These are phyloP conservation scores for Magnaporthiopsis incrustans DNA, from an alignment of 2,329 filamentous ascomycete species.

Conservation along the genomic window DNA sequence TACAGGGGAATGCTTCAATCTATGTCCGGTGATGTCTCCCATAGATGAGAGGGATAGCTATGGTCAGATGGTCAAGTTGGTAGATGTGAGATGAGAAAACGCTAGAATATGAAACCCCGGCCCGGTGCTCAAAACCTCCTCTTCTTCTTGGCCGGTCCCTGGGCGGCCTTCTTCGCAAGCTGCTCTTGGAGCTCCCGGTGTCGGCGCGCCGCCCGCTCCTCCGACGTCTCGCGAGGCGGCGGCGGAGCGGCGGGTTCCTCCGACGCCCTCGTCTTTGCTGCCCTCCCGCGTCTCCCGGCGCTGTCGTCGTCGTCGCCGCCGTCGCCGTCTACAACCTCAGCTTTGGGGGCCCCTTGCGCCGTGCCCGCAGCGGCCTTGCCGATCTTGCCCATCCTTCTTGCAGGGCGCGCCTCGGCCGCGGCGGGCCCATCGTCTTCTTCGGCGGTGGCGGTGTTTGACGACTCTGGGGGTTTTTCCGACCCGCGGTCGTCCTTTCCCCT, in stretches of 20 bases:
- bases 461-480: neutral
- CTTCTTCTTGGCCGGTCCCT: slow-evolving; percentile 47
- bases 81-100: too few relatives aligned
- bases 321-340: slow-evolving; percentile 13
- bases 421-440: slow-evolving; percentile 4
- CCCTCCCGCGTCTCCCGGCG: neutral
- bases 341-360: slow-evolving; percentile 7
- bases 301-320: slow-evolving; percentile 7
- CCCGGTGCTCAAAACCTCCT: slow-evolving; percentile 36
- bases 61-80: too few relatives aligned
- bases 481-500: neutral
- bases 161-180: slow-evolving; percentile 38
- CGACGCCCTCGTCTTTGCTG: neutral
- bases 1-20: too few relatives aligned
- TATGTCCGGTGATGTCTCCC: too few relatives aligned
- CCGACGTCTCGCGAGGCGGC: slow-evolving; percentile 30
- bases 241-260: slow-evolving; percentile 18
- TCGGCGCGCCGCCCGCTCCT: slow-evolving; percentile 39
- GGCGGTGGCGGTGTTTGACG: neutral
- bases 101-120: too few relatives aligned
- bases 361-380: slow-evolving; percentile 16
- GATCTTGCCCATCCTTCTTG: slow-evolving; percentile 25
- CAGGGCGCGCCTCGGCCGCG: slow-evolving; percentile 11
- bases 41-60: too few relatives aligned
- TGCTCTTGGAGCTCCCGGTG: slow-evolving; percentile 44